A percentile compares a stretch with the other conserved stretches of the same genome.
Conservation (phyloP, 83 land plant species). For the Isoetes engelmannii region DNA sequence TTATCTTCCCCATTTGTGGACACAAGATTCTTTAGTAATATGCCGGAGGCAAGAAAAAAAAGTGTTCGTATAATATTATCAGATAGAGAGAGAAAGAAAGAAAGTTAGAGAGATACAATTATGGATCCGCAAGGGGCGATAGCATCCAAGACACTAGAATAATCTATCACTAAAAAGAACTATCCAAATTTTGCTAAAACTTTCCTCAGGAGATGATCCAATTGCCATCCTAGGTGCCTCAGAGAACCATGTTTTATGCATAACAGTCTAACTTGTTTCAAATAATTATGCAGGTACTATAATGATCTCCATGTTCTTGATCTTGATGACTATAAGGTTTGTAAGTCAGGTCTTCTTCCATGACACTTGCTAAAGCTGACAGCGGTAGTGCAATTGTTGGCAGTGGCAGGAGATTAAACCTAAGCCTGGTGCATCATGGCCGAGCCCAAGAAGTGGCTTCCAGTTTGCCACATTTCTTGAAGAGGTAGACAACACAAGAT, state of each 20-base stretch:
- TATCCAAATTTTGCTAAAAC: too few species aligned
- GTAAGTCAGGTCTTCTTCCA: neutral
- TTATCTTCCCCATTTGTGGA: too few species aligned
- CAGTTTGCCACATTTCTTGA: conserved; percentile 78
- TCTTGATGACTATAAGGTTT: conserved; percentile 93
- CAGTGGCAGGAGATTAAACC: conserved; percentile 99
- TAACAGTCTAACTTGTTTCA: too few species aligned
- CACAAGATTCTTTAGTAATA: too few species aligned
- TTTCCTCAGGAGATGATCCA: too few species aligned
- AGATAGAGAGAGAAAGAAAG: too few species aligned
- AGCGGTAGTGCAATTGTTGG: neutral
- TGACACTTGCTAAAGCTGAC: neutral
- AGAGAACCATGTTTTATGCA: neutral
- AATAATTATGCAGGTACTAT: conserved; percentile 56
- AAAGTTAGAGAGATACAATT: too few species aligned
- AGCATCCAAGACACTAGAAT: too few species aligned
- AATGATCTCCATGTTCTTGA: conserved; percentile 95
- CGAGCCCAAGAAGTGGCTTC: conserved; percentile 90
- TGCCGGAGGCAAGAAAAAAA: too few species aligned
- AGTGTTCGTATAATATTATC: too few species aligned
- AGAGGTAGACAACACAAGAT: conserved; percentile 48
- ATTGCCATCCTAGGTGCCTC: neutral
- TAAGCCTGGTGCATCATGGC: conserved; percentile 77
- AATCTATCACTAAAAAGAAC: too few species aligned
- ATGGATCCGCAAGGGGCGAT: too few species aligned